Conservation (phyloP, 331 rosid species). For the Telfairia occidentalis region DNA sequence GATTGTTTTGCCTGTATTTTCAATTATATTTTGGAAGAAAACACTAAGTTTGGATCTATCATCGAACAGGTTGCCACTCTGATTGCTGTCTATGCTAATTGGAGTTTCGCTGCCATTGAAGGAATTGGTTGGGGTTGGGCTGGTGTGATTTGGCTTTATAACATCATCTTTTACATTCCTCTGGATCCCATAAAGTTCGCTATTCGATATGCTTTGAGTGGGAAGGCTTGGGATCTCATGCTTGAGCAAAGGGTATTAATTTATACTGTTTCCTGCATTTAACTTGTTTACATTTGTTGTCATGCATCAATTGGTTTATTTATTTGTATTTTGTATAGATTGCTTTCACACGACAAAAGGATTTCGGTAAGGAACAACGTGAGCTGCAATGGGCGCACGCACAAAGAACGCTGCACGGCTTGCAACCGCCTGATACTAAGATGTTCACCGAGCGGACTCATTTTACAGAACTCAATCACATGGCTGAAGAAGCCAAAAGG, state of each 20-base stretch:
- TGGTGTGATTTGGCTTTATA: slow-evolving; percentile 91
- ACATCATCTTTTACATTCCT: slow-evolving; percentile 74
- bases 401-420: slow-evolving; percentile 86
- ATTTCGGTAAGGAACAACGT: slow-evolving; percentile 94
- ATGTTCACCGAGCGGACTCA: slow-evolving; percentile 72
- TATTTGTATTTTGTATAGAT: slow-evolving; percentile 31
- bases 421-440: slow-evolving; percentile 78
- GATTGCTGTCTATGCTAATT: slow-evolving; percentile 88
- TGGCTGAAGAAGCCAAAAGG: slow-evolving; percentile 98
- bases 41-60: slow-evolving; percentile 8
- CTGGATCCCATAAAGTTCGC: slow-evolving; percentile 81
- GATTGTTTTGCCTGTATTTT: neutral
- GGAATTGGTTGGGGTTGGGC: slow-evolving; percentile 99
- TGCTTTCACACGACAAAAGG: slow-evolving; percentile 98
- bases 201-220: slow-evolving; percentile 77
- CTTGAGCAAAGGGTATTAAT: slow-evolving; percentile 82
- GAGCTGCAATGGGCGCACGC: slow-evolving; percentile 99
- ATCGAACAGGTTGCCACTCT: slow-evolving; percentile 74
- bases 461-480: slow-evolving; percentile 75
- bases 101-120: slow-evolving; percentile 96
- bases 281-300: neutral
- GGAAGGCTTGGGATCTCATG: slow-evolving; percentile 98
- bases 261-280: neutral
- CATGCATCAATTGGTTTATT: neutral
- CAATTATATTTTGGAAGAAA: neutral